Evolutionary conservation across 2,329 filamentous ascomycete genomes (phyloP), one percentile per base, ranked within the genome.

Genomic region (Lithohypha guttulata): DNA sequence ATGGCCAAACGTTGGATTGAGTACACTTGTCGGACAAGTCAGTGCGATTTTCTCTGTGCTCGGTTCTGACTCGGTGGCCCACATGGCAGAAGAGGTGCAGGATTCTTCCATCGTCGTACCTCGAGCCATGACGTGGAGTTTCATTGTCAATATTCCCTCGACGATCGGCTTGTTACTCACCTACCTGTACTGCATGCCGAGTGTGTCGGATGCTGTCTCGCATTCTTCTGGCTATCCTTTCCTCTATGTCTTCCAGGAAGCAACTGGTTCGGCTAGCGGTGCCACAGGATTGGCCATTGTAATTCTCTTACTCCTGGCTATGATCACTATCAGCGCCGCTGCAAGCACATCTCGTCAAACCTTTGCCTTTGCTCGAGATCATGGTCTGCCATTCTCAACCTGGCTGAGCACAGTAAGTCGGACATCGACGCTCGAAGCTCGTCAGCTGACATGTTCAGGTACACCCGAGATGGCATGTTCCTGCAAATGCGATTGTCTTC

Each of bases 191-290:
- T 62, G 58, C 33, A 55, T 64, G 17, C 59, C 57, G 3, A 55
- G 65, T 28, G 37, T 25, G 8, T 7, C 7, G 23, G 23, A 7
- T n/a, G 23, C 23, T 7, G 8, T 25, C 8, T 8, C 7, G 7
- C 8, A 25, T 25, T 7, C 7, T 7, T 8, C 23, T 8, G 23
- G 23, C 0, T 70, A 64, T 35, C 64, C 70, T 3, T 63, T 71
- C 49, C 61, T 68, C 49, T 63, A 70, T 21, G 65, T 71, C 25
- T 71, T 76, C 39, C 53, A 57, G 33, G 51, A 66, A 42, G 65
- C 65, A 6, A 68, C 66, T 2, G 50, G 54, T 20, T 67, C 61
- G 10, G 23, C 23, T 8, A n/a, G 23, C n/a, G 49, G 56, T 4
- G 57, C 55, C 0, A n/a, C n/a, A n/a, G 64, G 63, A 1, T 64